Conservation (phyloP, 1,139 yeast genomes). For the Tardiomyces digboiensis region DNA sequence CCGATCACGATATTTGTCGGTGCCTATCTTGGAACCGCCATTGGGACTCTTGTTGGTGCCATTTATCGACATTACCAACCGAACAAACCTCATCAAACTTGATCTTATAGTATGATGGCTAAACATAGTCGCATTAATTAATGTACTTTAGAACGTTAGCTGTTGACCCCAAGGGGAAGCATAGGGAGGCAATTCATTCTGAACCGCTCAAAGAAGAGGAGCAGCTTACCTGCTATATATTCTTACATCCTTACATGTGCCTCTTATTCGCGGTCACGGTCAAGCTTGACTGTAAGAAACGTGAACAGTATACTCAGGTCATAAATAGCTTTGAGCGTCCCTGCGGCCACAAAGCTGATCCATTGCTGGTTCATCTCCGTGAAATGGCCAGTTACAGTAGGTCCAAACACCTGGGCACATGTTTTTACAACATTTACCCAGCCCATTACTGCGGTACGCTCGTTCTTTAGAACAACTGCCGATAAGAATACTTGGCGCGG, state of each 20-base stretch:
- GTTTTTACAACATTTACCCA: conserved; percentile 81
- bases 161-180: too few species aligned
- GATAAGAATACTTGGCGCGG: conserved; percentile 78
- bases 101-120: too few species aligned
- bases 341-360: conserved; percentile 56
- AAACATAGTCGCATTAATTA: too few species aligned
- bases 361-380: conserved; percentile 45
- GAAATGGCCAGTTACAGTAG: conserved; percentile 63
- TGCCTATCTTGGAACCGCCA: conserved; percentile 57
- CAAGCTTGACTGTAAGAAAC: conserved; percentile 4
- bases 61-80: conserved; percentile 1
- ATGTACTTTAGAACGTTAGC: too few species aligned
- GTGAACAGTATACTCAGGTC: conserved; percentile 10
- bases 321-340: conserved; percentile 35
- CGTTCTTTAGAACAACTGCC: conserved; percentile 50
- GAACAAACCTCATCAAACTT: conserved; percentile 1
- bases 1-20: conserved; percentile 90
- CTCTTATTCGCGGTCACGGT: conserved; percentile 4
- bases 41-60: conserved; percentile 37
- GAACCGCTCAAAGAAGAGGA: too few species aligned
- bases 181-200: too few species aligned
- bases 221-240: too few species aligned
- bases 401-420: conserved; percentile 75
- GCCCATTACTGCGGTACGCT: conserved; percentile 73
- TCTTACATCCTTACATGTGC: background rate